Evolutionary conservation across 345 rosid genomes (phyloP), one percentile per base, ranked within the genome.

Genomic region (Abelmoschus esculentus): DNA sequence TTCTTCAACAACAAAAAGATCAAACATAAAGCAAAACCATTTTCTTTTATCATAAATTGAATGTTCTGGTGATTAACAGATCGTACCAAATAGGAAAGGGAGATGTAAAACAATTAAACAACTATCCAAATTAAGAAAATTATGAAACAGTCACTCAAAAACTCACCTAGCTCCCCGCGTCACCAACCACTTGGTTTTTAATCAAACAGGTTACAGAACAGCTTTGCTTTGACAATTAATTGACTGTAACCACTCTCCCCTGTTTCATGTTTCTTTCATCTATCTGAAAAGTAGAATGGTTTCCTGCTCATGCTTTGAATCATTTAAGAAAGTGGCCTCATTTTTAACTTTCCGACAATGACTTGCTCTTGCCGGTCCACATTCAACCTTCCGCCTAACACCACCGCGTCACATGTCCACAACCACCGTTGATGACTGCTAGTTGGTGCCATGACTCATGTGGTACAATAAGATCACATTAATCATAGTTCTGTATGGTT

Each of bases 241-340:
- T 12, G 66, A 34, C 47, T n/a, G 7, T n/a, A n/a, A 34, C 42
- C 42, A 61, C 1, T 31, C 9, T 1, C 28, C 66, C 52, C 66
- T 32, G 18, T 26, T 40, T 38, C 40, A 19, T 3, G 67, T 42
- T 12, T 42, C 53, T 40, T 40, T 7, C 50, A 46, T 5, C 42
- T 63, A 7, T 42, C 67, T 42, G 67, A 12, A 18, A 63, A 61
- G 19, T 22, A 14, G 46, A 44, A 46, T 47, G 38, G 28, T 26
- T 47, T 29, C 28, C 38, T 66, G 56, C 40, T 47, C 69, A 66
- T 66, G 69, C 69, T 66, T 46, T 1, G 52, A 40, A 47, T 66
- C 42, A 66, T 66, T 47, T 40, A 66, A 47, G 38, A 14, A 65
- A 66, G 22, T 46, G 19, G 12, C 4, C 15, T 22, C 19, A 5